These are phyloP conservation scores for Candida methanosorbosa DNA, from an alignment of 805 yeast genomes.

Conservation along the genomic window DNA sequence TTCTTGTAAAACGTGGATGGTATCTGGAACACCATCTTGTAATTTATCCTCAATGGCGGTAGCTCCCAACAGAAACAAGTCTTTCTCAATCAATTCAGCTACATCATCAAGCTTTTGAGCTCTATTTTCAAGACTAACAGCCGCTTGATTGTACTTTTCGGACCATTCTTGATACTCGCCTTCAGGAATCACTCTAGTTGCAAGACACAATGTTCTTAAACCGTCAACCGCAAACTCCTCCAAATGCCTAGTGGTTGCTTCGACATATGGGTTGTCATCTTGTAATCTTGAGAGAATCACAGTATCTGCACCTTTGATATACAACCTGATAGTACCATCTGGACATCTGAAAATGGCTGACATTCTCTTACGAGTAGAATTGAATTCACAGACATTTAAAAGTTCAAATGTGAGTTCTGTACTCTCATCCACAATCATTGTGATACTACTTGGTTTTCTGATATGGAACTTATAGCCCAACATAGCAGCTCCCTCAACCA, in stretches of 20 bases:
- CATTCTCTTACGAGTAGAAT: conserved; percentile 97
- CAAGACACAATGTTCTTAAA: conserved; percentile 87
- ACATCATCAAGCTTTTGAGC: conserved; percentile 72
- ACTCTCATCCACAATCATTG: conserved; percentile 47
- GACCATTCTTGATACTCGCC: conserved; percentile 74
- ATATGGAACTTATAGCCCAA: conserved; percentile 79
- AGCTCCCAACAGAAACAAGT: conserved; percentile 80
- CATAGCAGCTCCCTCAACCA: conserved; percentile 92
- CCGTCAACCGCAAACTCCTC: conserved; percentile 98
- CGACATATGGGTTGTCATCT: conserved; percentile 67
- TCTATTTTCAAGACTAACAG: conserved; percentile 73
- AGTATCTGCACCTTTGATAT: conserved; percentile 97
- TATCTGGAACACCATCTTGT: conserved; percentile 98
- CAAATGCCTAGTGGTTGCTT: conserved; percentile 73
- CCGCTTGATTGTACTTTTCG: conserved; percentile 59
- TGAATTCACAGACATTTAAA: conserved; percentile 89
- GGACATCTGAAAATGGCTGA: conserved; percentile 91
- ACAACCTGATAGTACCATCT: conserved; percentile 80
- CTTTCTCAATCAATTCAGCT: conserved; percentile 81
- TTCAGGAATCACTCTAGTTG: conserved; percentile 71
- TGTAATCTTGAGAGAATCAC: conserved; percentile 83
- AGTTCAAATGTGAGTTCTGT: conserved; percentile 59
- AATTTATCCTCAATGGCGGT: conserved; percentile 97
- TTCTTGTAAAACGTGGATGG: conserved; percentile 87
- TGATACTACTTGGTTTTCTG: conserved; percentile 77